Percentiles rank a stretch among this genome's conserved stretches.
Evolutionary conservation across 768 basidiomycete genomes (phyloP).

Genomic region (Dendrothele bispora): DNA sequence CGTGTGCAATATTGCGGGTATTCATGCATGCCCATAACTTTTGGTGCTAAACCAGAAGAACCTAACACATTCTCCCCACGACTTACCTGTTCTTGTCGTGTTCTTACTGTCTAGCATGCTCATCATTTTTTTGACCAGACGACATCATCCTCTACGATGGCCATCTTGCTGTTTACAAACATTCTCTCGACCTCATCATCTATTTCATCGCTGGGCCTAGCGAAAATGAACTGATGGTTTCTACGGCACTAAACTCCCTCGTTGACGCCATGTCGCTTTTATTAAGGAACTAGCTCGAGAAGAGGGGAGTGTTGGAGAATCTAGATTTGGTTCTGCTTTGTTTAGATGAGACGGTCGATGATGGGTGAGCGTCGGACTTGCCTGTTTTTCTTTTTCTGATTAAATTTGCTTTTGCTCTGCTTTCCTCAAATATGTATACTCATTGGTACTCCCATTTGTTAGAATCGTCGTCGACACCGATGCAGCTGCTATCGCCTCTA

Average conservation of each 20-base stretch:
- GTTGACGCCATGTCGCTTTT: slow-evolving; percentile 84
- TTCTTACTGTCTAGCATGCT: too few species aligned
- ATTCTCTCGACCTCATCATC: slow-evolving; percentile 93
- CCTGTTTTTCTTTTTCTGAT: too few species aligned
- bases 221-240: slow-evolving; percentile 97
- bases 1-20: too few species aligned
- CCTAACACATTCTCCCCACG: too few species aligned
- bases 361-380: slow-evolving; percentile 66
- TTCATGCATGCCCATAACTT: too few species aligned
- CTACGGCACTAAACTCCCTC: slow-evolving; percentile 80
- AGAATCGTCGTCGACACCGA: slow-evolving; percentile 98
- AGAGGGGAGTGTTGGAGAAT: slow-evolving; percentile 91
- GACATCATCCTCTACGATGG: slow-evolving; percentile 92
- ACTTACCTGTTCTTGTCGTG: too few species aligned
- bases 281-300: slow-evolving; percentile 91
- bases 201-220: slow-evolving; percentile 85
- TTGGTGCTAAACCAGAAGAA: too few species aligned
- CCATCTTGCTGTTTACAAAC: slow-evolving; percentile 90
- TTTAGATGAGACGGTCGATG: slow-evolving; percentile 96
- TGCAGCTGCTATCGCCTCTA: slow-evolving; percentile 89
- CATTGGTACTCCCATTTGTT: too few species aligned
- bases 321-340: slow-evolving; percentile 90
- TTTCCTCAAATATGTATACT: too few species aligned
- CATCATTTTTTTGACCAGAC: too few species aligned
- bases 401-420: too few species aligned